A percentile compares a stretch with the other conserved stretches of the same genome.
These are phyloP conservation scores for Plasmodium cynomolgi DNA, from an alignment of 169 alveolate species.

Conservation along the genomic window DNA sequence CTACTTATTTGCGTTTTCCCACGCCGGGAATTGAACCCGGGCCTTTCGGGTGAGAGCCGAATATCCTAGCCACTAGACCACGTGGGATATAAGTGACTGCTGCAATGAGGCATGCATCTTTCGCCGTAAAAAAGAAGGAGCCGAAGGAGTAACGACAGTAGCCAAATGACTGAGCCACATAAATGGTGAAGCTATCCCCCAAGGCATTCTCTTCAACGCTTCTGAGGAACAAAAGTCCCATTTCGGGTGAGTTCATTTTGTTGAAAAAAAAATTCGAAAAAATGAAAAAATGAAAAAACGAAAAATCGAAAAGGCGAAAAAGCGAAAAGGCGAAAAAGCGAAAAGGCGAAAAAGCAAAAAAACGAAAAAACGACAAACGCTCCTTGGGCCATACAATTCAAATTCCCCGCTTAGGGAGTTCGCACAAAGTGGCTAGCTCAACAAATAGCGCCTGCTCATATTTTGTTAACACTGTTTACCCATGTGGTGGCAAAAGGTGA, in stretches of 20 bases:
- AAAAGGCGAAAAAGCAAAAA: background rate
- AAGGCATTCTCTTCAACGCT: background rate
- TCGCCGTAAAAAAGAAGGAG: background rate
- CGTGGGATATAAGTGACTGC: slow-evolving; percentile 37
- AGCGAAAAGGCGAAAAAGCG: background rate
- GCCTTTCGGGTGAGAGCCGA: slow-evolving; percentile 79
- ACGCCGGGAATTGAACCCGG: slow-evolving; percentile 78
- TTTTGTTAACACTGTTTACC: background rate
- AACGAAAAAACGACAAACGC: background rate
- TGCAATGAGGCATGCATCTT: background rate
- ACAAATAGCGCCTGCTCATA: background rate
- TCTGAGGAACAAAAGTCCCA: background rate
- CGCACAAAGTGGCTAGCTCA: background rate
- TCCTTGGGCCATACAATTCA: background rate
- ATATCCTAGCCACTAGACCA: slow-evolving; percentile 77
- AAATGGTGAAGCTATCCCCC: background rate
- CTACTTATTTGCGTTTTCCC: background rate
- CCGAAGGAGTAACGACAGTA: background rate
- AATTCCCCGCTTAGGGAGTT: background rate
- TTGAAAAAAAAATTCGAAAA: background rate
- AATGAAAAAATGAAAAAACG: background rate
- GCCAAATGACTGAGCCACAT: background rate
- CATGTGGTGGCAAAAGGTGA: background rate
- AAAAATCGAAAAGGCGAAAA: background rate
- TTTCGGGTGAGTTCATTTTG: background rate